Evolutionary conservation across 2,329 filamentous ascomycete genomes (phyloP), one percentile per base, ranked within the genome.

Genomic region (Teratosphaeriaceae sp.): DNA sequence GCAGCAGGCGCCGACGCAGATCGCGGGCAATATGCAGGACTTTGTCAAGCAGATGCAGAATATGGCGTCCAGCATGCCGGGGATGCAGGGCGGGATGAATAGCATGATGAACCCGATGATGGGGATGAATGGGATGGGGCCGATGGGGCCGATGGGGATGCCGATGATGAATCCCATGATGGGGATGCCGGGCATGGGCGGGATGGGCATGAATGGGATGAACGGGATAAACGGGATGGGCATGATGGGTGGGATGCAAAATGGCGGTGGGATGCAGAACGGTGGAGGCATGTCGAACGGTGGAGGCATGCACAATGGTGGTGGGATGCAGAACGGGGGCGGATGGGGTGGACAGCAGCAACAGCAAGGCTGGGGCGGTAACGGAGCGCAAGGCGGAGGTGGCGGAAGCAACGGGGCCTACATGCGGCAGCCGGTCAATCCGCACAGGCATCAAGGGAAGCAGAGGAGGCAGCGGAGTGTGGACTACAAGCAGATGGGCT

Each of bases 391-490:
- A 36, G 42, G 45, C 16, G 46, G 46, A 11, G 34, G 27, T 19
- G 51, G 49, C 29, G n/a, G n/a, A n/a, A 87, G 94, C 43, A 88
- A 94, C 45, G 87, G 88, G 47, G 86, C 92, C 5, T 98, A 98
- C 67, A 94, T 97, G 64, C 79, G 92, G 45, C 90, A 95, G 64
- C 92, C 92, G 0, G 86, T 97, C 49, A 98, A 98, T 61, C 90
- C 89, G 2, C 86, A 95, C 61, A 80, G 92, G 39, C 86, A 92
- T 61, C 84, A 89, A 64, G 87, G 88, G 59, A 79, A 85, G 56
- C 82, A 88, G 56, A 79, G 84, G 51, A 76, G 87, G 55, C 80
- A 86, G 42, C 78, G 92, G 43, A 89, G 89, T 9, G 92, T 87
- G 62, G 92, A 98, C 67, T 97, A 92, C 64, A 78, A 86, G 51